A percentile compares a stretch with the other conserved stretches of the same genome.
Evolutionary conservation across 1,284 basidiomycete genomes (phyloP).

Genomic region (Cerioporus squamosus): DNA sequence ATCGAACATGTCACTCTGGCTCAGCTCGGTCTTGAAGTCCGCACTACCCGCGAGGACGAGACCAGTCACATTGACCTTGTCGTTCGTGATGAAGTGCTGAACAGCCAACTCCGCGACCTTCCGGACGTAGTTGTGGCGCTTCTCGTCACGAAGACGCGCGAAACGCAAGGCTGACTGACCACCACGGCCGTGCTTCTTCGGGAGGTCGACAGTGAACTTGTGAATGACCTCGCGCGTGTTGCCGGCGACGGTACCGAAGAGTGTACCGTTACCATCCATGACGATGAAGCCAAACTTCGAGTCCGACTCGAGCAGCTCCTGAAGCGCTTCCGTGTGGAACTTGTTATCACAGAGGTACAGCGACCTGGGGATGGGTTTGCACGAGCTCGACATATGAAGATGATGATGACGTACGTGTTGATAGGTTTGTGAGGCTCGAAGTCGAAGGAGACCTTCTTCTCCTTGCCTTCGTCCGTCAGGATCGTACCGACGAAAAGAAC

Average conservation of each 20-base stretch:
- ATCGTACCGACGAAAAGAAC: conserved; percentile 98
- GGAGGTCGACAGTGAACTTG: conserved; percentile 98
- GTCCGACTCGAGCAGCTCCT: conserved; percentile 96
- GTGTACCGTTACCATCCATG: conserved; percentile 98
- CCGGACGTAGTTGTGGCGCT: conserved; percentile 99
- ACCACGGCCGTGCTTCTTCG: conserved; percentile 99
- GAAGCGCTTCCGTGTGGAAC: conserved; percentile 98
- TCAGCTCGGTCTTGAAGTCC: conserved; percentile 98
- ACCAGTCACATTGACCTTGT: conserved; percentile 98
- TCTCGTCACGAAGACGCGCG: conserved; percentile 98
- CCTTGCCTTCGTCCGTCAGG: conserved; percentile 97
- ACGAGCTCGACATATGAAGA: neutral
- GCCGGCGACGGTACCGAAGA: conserved; percentile 95
- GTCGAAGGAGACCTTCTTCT: conserved; percentile 98
- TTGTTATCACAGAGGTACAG: conserved; percentile 99
- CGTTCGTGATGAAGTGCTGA: conserved; percentile 97
- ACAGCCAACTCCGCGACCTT: conserved; percentile 98
- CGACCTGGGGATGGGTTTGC: conserved; percentile 54
- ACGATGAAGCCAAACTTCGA: conserved; percentile 99
- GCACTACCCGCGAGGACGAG: conserved; percentile 98
- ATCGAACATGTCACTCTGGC: conserved; percentile 97
- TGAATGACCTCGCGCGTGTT: conserved; percentile 98
- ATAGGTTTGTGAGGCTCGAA: conserved; percentile 99
- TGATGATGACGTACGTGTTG: conserved; percentile 79
- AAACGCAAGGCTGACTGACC: conserved; percentile 99